Evolutionary conservation across 2,329 filamentous ascomycete genomes (phyloP).

Genomic region (Colletotrichum sp.): DNA sequence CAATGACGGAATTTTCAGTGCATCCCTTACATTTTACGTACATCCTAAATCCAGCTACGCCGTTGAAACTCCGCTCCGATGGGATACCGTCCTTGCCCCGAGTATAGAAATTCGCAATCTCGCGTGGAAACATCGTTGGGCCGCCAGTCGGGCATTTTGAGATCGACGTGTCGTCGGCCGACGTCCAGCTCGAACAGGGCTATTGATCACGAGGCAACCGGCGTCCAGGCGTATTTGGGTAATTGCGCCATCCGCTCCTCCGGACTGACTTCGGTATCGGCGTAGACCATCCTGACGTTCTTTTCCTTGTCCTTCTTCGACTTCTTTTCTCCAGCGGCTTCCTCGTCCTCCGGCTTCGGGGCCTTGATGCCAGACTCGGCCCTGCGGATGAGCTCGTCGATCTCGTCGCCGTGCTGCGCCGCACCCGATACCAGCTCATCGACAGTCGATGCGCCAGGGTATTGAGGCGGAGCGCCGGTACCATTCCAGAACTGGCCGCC

Average conservation of each 20-base stretch:
- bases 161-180: neutral
- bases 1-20: constrained; percentile 13
- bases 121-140: neutral
- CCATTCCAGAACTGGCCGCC: constrained; percentile 34
- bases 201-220: constrained; percentile 26
- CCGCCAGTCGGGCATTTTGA: neutral
- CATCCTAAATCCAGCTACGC: constrained; percentile 15
- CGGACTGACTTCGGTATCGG: constrained; percentile 78
- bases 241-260: constrained; percentile 89
- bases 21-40: constrained; percentile 20
- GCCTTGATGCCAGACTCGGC: constrained; percentile 66
- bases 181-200: neutral
- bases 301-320: constrained; percentile 72
- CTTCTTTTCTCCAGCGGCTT: constrained; percentile 62
- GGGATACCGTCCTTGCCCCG: constrained; percentile 1
- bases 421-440: constrained; percentile 45
- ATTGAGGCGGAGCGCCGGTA: constrained; percentile 28
- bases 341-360: constrained; percentile 39
- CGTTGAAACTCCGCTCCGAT: constrained; percentile 17
- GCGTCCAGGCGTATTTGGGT: constrained; percentile 75
- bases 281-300: constrained; percentile 78
- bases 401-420: constrained; percentile 59
- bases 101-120: neutral
- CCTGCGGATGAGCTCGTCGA: constrained; percentile 69
- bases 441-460: constrained; percentile 36